These are phyloP conservation scores for Ascochyta viciae-villosae DNA, from an alignment of 2,329 filamentous ascomycete species.

Conservation along the genomic window DNA sequence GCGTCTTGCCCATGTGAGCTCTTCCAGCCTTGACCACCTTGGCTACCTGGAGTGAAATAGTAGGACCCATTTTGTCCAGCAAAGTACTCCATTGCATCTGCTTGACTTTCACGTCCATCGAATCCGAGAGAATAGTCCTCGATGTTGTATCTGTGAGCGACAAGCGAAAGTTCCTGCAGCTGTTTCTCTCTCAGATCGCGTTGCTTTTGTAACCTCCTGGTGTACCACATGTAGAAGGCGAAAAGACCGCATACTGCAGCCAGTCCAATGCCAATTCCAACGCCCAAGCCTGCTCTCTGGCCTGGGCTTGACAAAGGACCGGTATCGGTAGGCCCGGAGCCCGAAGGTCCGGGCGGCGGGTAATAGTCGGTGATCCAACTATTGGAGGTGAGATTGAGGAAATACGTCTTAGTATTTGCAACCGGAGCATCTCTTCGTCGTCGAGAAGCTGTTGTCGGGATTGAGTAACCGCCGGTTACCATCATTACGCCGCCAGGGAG, in stretches of 20 bases:
- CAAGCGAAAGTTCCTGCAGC: slow-evolving; percentile 60
- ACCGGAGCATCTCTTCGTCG: slow-evolving; percentile 46
- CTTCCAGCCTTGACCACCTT: slow-evolving; percentile 44
- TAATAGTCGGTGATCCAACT: slow-evolving; percentile 65
- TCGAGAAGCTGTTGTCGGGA: slow-evolving; percentile 49
- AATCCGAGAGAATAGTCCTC: slow-evolving; percentile 48
- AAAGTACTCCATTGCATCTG: slow-evolving; percentile 47
- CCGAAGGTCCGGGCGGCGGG: slow-evolving; percentile 49
- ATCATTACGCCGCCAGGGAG: slow-evolving; percentile 68
- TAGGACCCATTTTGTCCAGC: slow-evolving; percentile 36
- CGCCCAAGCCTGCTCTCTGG: slow-evolving; percentile 55
- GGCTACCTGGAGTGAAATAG: slow-evolving; percentile 32
- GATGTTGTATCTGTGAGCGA: slow-evolving; percentile 55
- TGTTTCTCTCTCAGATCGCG: slow-evolving; percentile 60
- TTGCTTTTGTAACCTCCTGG: slow-evolving; percentile 48
- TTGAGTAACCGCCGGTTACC: slow-evolving; percentile 65
- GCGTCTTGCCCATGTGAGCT: slow-evolving; percentile 44
- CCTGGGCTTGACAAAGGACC: slow-evolving; percentile 52
- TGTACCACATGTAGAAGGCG: slow-evolving; percentile 57
- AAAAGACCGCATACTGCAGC: slow-evolving; percentile 52
- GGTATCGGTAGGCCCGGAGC: slow-evolving; percentile 19
- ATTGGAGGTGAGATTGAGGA: slow-evolving; percentile 69
- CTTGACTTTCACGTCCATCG: slow-evolving; percentile 50
- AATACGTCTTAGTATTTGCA: slow-evolving; percentile 57
- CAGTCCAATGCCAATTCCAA: slow-evolving; percentile 55